Conservation (phyloP, 202 grass and related monocot genomes). For the Setaria viridis region DNA sequence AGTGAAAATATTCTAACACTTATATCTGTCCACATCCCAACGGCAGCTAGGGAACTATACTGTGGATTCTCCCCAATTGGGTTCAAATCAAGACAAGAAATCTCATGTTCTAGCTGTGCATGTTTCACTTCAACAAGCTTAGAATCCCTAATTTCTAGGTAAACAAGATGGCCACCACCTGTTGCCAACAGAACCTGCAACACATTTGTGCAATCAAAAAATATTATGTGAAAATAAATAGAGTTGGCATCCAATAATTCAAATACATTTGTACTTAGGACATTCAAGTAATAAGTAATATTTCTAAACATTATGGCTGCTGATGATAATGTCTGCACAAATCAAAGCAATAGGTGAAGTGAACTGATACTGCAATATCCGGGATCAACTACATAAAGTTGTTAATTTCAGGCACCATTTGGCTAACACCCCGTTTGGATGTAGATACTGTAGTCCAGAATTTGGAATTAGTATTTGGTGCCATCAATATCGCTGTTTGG, state of each 20-base stretch:
- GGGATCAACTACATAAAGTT: background rate
- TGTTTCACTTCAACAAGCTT: conserved; percentile 93
- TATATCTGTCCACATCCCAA: conserved; percentile 99
- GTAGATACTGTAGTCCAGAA: too few species aligned
- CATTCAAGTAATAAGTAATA: conserved; percentile 5
- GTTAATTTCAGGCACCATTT: background rate
- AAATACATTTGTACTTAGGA: background rate
- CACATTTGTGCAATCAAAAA: conserved; percentile 33
- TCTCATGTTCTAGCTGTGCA: conserved; percentile 87
- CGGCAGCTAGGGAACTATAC: conserved; percentile 84
- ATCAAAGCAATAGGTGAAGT: background rate
- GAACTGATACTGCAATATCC: background rate
- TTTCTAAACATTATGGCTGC: background rate
- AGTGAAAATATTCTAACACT: conserved; percentile 96
- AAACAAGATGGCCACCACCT: conserved; percentile 96
- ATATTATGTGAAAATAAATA: conserved; percentile 21
- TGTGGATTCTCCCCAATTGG: conserved; percentile 73
- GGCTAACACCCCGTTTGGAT: background rate
- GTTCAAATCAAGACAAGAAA: conserved; percentile 97
- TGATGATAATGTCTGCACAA: background rate
- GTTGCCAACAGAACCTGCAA: conserved; percentile 91
- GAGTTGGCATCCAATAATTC: conserved; percentile 26
- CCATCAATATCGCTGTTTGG: too few species aligned
- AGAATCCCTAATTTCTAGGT: conserved; percentile 79
- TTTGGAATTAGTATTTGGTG: too few species aligned